Evolutionary conservation across 164 flowering plant genomes (phyloP).

Genomic region (Magnolia kwangsiensis): DNA sequence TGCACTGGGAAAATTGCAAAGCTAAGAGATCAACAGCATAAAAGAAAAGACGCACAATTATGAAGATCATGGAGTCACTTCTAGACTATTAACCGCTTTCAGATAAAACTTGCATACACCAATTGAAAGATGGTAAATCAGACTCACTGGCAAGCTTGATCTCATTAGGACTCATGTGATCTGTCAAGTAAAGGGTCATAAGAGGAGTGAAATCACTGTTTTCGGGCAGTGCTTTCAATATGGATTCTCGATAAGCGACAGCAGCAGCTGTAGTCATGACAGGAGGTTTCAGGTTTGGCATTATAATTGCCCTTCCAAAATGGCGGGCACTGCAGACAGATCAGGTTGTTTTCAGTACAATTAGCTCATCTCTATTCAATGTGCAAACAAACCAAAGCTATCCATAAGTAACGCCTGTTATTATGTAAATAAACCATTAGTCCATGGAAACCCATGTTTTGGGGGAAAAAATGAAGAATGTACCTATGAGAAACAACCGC

Average conservation of each 20-base stretch:
- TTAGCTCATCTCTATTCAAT: neutral
- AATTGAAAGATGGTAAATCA: slow-evolving; percentile 5
- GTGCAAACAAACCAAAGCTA: slow-evolving; percentile 4
- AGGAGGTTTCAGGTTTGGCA: slow-evolving; percentile 95
- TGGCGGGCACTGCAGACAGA: slow-evolving; percentile 55
- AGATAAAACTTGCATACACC: neutral
- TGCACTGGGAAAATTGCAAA: neutral
- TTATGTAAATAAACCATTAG: neutral
- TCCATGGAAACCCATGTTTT: too few relatives aligned
- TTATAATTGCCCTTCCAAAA: slow-evolving; percentile 84
- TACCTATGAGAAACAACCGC: slow-evolving; percentile 84
- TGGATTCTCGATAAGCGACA: slow-evolving; percentile 70
- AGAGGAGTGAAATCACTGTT: slow-evolving; percentile 67
- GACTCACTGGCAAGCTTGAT: slow-evolving; percentile 90
- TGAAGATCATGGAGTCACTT: neutral
- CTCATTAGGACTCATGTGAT: slow-evolving; percentile 75
- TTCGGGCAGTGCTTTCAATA: slow-evolving; percentile 69
- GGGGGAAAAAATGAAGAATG: neutral
- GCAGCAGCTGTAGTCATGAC: slow-evolving; percentile 85
- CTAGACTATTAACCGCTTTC: neutral
- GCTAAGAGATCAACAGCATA: neutral
- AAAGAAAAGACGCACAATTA: neutral
- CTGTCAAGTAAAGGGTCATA: slow-evolving; percentile 96
- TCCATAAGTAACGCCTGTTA: neutral
- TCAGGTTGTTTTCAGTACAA: neutral